Conservation (phyloP, 345 rosid species). For the Citrus australasica region DNA sequence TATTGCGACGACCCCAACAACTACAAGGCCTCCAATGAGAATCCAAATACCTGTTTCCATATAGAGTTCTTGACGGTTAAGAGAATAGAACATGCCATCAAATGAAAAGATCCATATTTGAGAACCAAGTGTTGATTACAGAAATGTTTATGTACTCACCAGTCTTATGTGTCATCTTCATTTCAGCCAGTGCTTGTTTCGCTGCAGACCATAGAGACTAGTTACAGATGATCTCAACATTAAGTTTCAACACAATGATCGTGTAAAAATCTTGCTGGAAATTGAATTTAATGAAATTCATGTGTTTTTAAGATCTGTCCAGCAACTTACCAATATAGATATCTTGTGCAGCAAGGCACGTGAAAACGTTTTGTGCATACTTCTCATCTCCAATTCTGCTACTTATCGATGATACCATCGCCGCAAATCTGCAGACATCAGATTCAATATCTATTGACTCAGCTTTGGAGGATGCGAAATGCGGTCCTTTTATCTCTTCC, state of each 20-base stretch:
- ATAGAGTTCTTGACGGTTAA: neutral
- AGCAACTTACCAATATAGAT: constrained; percentile 14
- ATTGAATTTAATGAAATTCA: neutral
- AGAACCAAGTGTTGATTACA: neutral
- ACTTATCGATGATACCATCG: constrained; percentile 37
- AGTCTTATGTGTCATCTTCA: constrained; percentile 1
- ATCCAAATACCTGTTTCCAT: constrained; percentile 35
- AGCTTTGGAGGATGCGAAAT: neutral
- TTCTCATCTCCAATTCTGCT: constrained; percentile 26
- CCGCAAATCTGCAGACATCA: constrained; percentile 42
- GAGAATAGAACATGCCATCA: neutral
- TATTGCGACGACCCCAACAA: constrained; percentile 8
- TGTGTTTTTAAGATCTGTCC: neutral
- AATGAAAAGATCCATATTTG: neutral
- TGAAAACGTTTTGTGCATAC: constrained; percentile 15
- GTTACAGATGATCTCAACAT: neutral
- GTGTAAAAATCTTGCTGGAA: neutral
- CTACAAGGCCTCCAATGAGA: constrained; percentile 16
- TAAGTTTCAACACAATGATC: neutral
- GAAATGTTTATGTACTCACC: constrained; percentile 9
- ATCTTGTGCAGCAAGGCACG: constrained; percentile 29
- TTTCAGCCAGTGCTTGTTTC: constrained; percentile 11
- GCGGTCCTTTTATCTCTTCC: constrained; percentile 20
- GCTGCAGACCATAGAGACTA: constrained; percentile 5
- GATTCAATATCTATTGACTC: neutral